These are phyloP conservation scores for Elaeis oleifera DNA, from an alignment of 202 grass and related monocot genomes.

Conservation along the genomic window DNA sequence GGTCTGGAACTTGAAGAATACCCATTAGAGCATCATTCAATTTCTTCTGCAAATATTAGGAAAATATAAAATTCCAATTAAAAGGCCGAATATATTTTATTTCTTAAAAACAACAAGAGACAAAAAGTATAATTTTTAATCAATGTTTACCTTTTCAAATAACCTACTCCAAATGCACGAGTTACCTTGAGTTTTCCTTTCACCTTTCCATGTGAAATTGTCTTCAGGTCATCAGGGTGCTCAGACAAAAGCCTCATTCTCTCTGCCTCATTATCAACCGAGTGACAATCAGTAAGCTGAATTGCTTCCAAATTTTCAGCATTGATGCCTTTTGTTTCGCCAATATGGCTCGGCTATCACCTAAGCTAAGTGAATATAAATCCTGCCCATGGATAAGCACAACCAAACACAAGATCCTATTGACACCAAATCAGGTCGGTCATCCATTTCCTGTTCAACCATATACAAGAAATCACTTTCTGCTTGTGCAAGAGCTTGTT, in stretches of 20 bases:
- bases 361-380: constrained; percentile 78
- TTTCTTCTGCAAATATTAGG: constrained; percentile 42
- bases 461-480: constrained; percentile 81
- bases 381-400: constrained; percentile 75
- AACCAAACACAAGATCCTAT: constrained; percentile 83
- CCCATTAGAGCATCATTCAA: constrained; percentile 97
- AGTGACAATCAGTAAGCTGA: constrained; percentile 81
- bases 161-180: constrained; percentile 94
- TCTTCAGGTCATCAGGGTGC: constrained; percentile 56
- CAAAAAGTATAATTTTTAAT: too few species aligned
- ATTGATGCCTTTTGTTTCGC: constrained; percentile 34
- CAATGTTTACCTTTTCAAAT: constrained; percentile 65
- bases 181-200: constrained; percentile 96
- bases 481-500: constrained; percentile 69
- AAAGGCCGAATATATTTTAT: too few species aligned
- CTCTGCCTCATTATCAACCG: constrained; percentile 63
- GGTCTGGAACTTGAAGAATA: constrained; percentile 72
- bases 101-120: too few species aligned
- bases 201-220: constrained; percentile 61
- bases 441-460: constrained; percentile 90
- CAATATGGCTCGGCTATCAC: constrained; percentile 89
- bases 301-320: constrained; percentile 38
- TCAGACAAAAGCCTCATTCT: constrained; percentile 53
- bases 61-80: too few species aligned
- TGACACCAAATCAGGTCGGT: constrained; percentile 87